phyloP scores from a whole-genome alignment of 140 eudicot genomes.

The Flaveria floridana region DNA sequence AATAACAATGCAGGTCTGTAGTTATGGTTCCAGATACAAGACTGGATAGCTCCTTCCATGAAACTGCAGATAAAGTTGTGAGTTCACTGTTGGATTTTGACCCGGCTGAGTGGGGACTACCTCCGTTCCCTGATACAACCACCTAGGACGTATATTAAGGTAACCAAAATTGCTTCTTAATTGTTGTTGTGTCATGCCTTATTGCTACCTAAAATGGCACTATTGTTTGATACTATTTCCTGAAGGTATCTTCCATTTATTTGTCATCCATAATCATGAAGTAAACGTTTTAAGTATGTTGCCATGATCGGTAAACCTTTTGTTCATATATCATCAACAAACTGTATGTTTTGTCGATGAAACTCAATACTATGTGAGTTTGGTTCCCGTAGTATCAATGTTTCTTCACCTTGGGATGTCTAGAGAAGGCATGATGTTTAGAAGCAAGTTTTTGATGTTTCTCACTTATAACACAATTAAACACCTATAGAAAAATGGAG shows the following conservation, averaged over 20 bases:
- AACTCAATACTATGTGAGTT: background rate
- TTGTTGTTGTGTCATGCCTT: slow-evolving; percentile 8
- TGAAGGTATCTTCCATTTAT: background rate
- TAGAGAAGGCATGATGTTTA: background rate
- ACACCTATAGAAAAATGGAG: too few species aligned
- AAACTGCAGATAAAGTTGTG: slow-evolving; percentile 70
- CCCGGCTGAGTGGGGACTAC: slow-evolving; percentile 88
- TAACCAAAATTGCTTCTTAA: background rate
- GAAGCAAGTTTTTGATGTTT: background rate
- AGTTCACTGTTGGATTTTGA: slow-evolving; percentile 71
- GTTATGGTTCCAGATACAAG: slow-evolving; percentile 99
- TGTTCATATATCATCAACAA: background rate
- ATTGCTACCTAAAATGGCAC: background rate
- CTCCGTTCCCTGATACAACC: slow-evolving; percentile 56
- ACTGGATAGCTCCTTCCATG: slow-evolving; percentile 71
- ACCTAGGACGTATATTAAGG: slow-evolving; percentile 18
- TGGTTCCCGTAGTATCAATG: background rate
- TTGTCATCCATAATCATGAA: background rate
- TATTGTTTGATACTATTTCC: background rate
- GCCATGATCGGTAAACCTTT: background rate
- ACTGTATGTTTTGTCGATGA: background rate
- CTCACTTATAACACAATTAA: background rate
- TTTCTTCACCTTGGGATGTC: background rate
- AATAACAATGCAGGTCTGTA: slow-evolving; percentile 57
- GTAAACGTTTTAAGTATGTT: background rate